Base-by-base conservation (phyloP, 305 asterid genomes). In the Rubia balearica region DNA sequence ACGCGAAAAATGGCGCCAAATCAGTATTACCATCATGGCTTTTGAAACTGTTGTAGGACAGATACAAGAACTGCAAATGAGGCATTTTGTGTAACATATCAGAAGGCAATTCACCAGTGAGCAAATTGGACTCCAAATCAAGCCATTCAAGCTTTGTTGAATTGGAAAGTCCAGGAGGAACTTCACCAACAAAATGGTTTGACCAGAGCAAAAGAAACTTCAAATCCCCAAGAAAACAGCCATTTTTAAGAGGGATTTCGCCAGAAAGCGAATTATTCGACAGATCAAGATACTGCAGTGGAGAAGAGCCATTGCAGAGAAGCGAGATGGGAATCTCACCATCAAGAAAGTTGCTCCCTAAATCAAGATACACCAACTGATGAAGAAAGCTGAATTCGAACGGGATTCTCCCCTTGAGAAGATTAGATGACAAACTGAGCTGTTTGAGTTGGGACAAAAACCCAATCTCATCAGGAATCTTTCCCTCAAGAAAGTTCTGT, bases 211-310 rank as follows among this genome's bases (percentile, higher is more conserved):
- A 91, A 57, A 92, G 90, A 75, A 73, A 87, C 75, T 71, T 80
- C 7, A 92, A 80, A 70, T 86, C 89, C 9, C 57, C 75, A 38
- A 87, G 81, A 51, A 66, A 83, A 61, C 96, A 89, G 43, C 82
- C 80, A 59, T 67, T 76, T 19, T 71, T 38, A 30, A 84, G 70
- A 19, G 96, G 96, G 73, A 92, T 85, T 73, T 74, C 73, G 1
- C 98, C 98, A 21, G 70, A 71, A 1, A 92, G 83, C 3, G 96
- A 83, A 69, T 92, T 92, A 85, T 90, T 90, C 60, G 98, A 90
- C 19, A 92, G 81, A 80, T 92, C 98, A 24, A 92, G 60, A 68
- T 90, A 90, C 13, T 84, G 82, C 53, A 92, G 75, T n/a, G 80
- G 59, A 10, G 80, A 78, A 1, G 96, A 83, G 38, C 83, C 82